Conservation (phyloP, 2,329 filamentous ascomycete species). For the Microsporum ferrugineum region DNA sequence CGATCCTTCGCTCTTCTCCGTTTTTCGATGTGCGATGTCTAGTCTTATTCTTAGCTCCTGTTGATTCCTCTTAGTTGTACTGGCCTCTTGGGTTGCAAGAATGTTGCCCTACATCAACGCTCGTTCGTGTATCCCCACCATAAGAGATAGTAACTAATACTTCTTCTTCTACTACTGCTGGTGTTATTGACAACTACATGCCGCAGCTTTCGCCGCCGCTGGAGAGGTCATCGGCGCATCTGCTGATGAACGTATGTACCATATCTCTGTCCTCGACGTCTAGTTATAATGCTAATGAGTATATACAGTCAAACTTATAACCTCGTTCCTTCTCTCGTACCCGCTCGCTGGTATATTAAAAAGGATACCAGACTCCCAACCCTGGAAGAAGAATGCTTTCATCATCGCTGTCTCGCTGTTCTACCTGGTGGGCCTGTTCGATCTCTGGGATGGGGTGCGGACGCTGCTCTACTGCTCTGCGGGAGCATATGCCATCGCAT, state of each 20-base stretch:
- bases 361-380: slow-evolving; percentile 72
- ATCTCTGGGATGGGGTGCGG: slow-evolving; percentile 73
- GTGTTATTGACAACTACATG: slow-evolving; percentile 7
- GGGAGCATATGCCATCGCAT: slow-evolving; percentile 72
- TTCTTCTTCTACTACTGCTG: no score
- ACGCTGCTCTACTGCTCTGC: slow-evolving; percentile 70
- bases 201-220: slow-evolving; percentile 50
- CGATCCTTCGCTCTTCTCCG: not conserved
- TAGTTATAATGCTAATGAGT: not conserved
- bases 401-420: slow-evolving; percentile 71
- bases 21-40: not conserved
- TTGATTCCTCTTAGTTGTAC: not conserved
- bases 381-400: slow-evolving; percentile 78
- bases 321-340: slow-evolving; percentile 82
- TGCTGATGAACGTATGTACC: slow-evolving; percentile 48
- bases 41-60: not conserved
- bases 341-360: slow-evolving; percentile 82
- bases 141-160: not conserved
- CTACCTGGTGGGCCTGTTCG: slow-evolving; percentile 86
- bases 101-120: slow-evolving; percentile 56
- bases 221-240: slow-evolving; percentile 49
- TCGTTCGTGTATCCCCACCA: slow-evolving; percentile 31
- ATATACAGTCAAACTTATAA: slow-evolving; percentile 73
- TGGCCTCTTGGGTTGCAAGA: slow-evolving; percentile 10
- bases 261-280: not conserved